Percentiles rank a stretch among this genome's conserved stretches.
Conservation (phyloP, 345 rosid species). For the Carallia brachiata region DNA sequence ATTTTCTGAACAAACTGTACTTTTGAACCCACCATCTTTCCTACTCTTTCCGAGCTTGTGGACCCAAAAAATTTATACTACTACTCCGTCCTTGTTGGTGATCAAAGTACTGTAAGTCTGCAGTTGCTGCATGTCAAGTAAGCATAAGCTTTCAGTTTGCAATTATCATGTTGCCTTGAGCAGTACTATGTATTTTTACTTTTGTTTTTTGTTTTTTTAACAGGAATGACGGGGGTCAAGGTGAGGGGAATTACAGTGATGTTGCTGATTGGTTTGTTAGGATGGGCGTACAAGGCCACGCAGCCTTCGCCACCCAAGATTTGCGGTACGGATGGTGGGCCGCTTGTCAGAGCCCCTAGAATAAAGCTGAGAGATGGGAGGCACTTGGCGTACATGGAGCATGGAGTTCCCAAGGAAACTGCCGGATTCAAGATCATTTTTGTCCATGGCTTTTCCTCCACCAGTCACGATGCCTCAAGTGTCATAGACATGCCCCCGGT, state of each 20-base stretch:
- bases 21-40: too few species aligned
- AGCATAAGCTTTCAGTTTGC: too few species aligned
- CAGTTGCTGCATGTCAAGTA: too few species aligned
- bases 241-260: background rate
- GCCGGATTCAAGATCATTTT: slow-evolving; percentile 20
- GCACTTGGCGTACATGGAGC: slow-evolving; percentile 22
- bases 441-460: slow-evolving; percentile 22
- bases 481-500: slow-evolving; percentile 5
- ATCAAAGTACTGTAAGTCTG: too few species aligned
- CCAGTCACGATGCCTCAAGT: slow-evolving; percentile 9
- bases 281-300: slow-evolving; percentile 9
- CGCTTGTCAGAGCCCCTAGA: slow-evolving; percentile 24
- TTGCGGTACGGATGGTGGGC: slow-evolving; percentile 21
- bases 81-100: too few species aligned
- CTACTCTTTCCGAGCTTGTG: too few species aligned
- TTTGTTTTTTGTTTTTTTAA: too few species aligned
- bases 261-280: background rate
- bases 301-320: slow-evolving; percentile 22
- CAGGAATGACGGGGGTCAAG: too few species aligned
- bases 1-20: too few species aligned
- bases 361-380: slow-evolving; percentile 27
- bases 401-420: slow-evolving; percentile 19
- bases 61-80: too few species aligned
- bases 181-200: too few species aligned
- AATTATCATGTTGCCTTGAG: too few species aligned